A percentile compares a stretch with the other conserved stretches of the same genome.
Evolutionary conservation across 2,329 filamentous ascomycete genomes (phyloP).

Genomic region (Hypoxylon sp.): DNA sequence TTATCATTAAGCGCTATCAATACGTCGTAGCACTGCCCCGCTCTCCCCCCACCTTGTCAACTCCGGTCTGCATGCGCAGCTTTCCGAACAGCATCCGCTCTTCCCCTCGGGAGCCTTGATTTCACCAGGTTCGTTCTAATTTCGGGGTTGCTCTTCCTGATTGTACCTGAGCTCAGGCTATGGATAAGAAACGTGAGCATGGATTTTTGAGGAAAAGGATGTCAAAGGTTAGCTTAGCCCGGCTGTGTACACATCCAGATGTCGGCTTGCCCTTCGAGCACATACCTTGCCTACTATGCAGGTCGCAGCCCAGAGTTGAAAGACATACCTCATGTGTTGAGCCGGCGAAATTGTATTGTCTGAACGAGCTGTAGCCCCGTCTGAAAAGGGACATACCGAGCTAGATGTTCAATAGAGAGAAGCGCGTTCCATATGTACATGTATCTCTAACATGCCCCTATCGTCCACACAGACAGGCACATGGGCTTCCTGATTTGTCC

Average conservation of each 20-base stretch:
- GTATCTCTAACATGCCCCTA: slow-evolving; percentile 12
- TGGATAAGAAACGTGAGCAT: too few species aligned
- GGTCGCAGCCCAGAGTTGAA: slow-evolving; percentile 1
- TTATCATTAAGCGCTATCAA: slow-evolving; percentile 30
- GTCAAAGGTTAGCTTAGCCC: neutral
- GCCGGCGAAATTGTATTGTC: too few species aligned
- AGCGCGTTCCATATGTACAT: slow-evolving; percentile 2
- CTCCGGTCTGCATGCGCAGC: slow-evolving; percentile 3
- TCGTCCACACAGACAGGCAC: slow-evolving; percentile 35
- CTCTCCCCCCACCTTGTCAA: slow-evolving; percentile 4
- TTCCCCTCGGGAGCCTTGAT: neutral
- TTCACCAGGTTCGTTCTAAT: slow-evolving; percentile 4
- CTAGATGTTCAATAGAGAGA: slow-evolving; percentile 12
- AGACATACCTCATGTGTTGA: neutral
- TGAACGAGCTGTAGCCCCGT: slow-evolving; percentile 9
- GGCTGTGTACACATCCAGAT: neutral
- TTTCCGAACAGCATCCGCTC: slow-evolving; percentile 9
- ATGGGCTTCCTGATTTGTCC: slow-evolving; percentile 44
- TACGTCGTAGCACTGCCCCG: slow-evolving; percentile 17
- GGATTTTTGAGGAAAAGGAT: neutral
- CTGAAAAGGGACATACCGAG: slow-evolving; percentile 36
- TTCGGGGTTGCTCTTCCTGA: neutral
- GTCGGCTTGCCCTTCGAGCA: neutral
- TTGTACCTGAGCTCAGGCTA: neutral
- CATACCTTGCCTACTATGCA: neutral